phyloP scores from a whole-genome alignment of 768 basidiomycete genomes.

The Pleurotus cornucopiae region DNA sequence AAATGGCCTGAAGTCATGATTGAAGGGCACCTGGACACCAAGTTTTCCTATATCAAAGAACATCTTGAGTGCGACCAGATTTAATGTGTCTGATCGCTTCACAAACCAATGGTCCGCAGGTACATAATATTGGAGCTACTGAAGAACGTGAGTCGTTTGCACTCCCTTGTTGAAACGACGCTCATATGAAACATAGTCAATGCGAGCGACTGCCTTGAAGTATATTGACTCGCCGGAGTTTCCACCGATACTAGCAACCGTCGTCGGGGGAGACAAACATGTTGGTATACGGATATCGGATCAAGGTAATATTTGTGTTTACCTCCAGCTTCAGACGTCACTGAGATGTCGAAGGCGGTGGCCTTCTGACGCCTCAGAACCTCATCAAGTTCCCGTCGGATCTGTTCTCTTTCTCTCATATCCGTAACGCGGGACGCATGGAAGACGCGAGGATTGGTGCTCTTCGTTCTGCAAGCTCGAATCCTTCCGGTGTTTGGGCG shows the following conservation, averaged over 20 bases:
- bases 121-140: conserved; percentile 88
- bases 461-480: conserved; percentile 56
- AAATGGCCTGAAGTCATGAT: conserved; percentile 63
- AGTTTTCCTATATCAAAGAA: conserved; percentile 81
- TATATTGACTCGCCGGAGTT: conserved; percentile 38
- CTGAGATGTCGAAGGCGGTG: conserved; percentile 51
- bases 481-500: conserved; percentile 61
- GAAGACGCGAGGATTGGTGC: conserved; percentile 65
- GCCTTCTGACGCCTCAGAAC: conserved; percentile 47
- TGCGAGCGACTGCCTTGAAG: conserved; percentile 59
- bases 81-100: conserved; percentile 2
- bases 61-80: conserved; percentile 68
- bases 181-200: conserved; percentile 42
- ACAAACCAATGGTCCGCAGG: conserved; percentile 27
- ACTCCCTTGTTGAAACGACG: no score
- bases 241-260: conserved; percentile 71
- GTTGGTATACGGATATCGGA: conserved; percentile 87
- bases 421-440: conserved; percentile 70
- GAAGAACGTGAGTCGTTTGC: conserved; percentile 65
- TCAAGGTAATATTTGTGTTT: conserved; percentile 49
- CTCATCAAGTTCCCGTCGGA: conserved; percentile 62
- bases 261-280: conserved; percentile 69
- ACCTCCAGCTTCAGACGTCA: neutral
- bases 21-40: conserved; percentile 67
- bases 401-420: conserved; percentile 86